Evolutionary conservation across 2,329 filamentous ascomycete genomes (phyloP).

Genomic region (Exophiala sideris): DNA sequence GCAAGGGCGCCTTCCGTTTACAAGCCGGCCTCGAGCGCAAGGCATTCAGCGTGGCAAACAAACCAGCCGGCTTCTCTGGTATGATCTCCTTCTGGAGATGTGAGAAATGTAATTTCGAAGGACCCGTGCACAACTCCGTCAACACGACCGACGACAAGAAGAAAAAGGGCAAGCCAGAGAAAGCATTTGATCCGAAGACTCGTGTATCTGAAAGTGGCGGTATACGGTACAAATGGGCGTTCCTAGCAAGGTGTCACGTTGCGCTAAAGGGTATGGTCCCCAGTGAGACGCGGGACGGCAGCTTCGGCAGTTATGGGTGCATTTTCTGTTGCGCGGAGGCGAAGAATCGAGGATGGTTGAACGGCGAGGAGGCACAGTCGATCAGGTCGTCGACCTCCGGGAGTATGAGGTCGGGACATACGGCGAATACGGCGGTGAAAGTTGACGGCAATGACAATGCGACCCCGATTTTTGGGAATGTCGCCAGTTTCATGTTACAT

Average conservation of each 20-base stretch:
- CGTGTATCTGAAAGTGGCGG: slow-evolving; percentile 29
- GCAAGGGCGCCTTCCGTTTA: slow-evolving; percentile 31
- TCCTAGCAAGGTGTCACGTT: slow-evolving; percentile 48
- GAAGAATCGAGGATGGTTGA: slow-evolving; percentile 27
- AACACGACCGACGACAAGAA: slow-evolving; percentile 19
- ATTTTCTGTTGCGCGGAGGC: slow-evolving; percentile 46
- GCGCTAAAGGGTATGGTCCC: slow-evolving; percentile 29
- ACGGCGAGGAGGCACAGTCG: not conserved
- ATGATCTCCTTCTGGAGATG: slow-evolving; percentile 36
- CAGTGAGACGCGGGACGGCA: slow-evolving; percentile 26
- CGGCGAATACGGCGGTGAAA: slow-evolving; percentile 7
- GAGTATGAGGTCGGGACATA: slow-evolving; percentile 10
- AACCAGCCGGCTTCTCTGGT: slow-evolving; percentile 21
- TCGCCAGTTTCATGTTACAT: slow-evolving; percentile 45
- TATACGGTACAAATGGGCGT: slow-evolving; percentile 46
- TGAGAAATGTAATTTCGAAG: slow-evolving; percentile 44
- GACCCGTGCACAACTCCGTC: slow-evolving; percentile 30
- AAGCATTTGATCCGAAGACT: slow-evolving; percentile 32
- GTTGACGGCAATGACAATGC: not conserved
- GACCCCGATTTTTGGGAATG: slow-evolving; percentile 38
- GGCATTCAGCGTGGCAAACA: slow-evolving; percentile 20
- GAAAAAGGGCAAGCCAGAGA: slow-evolving; percentile 23
- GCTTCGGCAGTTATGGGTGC: slow-evolving; percentile 40
- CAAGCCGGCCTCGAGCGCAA: slow-evolving; percentile 26
- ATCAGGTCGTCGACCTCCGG: not conserved